These are phyloP conservation scores for Vitis hybrid DNA, from an alignment of 177 flowering plant species.

Conservation along the genomic window DNA sequence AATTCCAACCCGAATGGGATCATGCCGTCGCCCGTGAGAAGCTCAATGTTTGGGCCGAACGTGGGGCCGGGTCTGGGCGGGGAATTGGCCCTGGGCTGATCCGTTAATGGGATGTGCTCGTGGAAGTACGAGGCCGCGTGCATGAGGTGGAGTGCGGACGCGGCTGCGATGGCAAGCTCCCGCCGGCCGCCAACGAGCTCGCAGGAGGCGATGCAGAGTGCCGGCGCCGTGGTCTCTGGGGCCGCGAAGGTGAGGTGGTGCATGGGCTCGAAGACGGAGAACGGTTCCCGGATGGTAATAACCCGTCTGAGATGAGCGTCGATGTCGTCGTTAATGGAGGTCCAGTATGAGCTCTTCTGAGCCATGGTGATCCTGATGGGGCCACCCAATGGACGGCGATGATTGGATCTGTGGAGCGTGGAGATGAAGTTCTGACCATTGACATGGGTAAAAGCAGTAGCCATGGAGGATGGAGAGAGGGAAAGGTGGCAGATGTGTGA, in stretches of 20 bases:
- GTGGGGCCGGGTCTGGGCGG: slow-evolving; percentile 4
- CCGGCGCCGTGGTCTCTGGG: slow-evolving; percentile 44
- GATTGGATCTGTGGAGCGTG: background rate
- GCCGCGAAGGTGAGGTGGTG: slow-evolving; percentile 46
- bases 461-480: slow-evolving; percentile 8
- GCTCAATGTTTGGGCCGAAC: slow-evolving; percentile 43
- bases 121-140: slow-evolving; percentile 44
- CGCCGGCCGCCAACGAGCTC: slow-evolving; percentile 64
- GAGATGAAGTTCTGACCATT: background rate
- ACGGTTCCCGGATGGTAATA: slow-evolving; percentile 35
- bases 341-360: slow-evolving; percentile 26
- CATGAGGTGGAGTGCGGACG: slow-evolving; percentile 57
- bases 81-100: slow-evolving; percentile 18
- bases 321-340: slow-evolving; percentile 33
- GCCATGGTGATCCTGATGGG: background rate
- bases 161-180: slow-evolving; percentile 51
- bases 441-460: background rate
- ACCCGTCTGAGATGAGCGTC: slow-evolving; percentile 38
- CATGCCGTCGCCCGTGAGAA: slow-evolving; percentile 47
- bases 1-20: slow-evolving; percentile 53
- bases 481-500: background rate
- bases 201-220: slow-evolving; percentile 57
- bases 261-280: slow-evolving; percentile 60
- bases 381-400: background rate
- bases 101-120: slow-evolving; percentile 31